Evolutionary conservation across 495 filamentous ascomycete genomes (phyloP).

Genomic region (Aspergillus indologenus): DNA sequence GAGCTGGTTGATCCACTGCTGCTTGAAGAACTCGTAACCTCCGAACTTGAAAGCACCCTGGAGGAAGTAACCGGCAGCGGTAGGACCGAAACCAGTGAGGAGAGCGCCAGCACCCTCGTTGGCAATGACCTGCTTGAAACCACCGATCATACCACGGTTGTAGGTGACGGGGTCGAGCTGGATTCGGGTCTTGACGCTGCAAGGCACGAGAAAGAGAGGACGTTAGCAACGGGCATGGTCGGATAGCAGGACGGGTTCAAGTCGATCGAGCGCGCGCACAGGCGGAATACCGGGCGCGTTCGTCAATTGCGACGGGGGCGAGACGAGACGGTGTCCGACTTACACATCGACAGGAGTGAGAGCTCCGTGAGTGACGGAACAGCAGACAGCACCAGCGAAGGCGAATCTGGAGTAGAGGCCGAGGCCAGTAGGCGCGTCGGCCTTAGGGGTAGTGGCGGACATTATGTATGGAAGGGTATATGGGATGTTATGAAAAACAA

Average conservation of each 20-base stretch:
- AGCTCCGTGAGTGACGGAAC: slow-evolving; percentile 87
- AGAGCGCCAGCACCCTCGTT: slow-evolving; percentile 86
- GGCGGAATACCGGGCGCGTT: slow-evolving; percentile 17
- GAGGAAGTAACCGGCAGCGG: slow-evolving; percentile 89
- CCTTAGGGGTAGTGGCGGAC: slow-evolving; percentile 39
- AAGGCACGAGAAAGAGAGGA: slow-evolving; percentile 24
- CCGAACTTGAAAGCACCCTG: slow-evolving; percentile 95
- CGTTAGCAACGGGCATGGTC: slow-evolving; percentile 20
- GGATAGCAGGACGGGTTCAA: slow-evolving; percentile 8
- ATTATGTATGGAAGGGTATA: slow-evolving; percentile 32
- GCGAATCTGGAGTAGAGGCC: slow-evolving; percentile 79
- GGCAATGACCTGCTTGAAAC: slow-evolving; percentile 78
- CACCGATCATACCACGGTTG: slow-evolving; percentile 85
- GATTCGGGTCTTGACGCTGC: slow-evolving; percentile 91
- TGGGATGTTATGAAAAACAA: slow-evolving; percentile 15
- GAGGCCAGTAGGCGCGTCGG: slow-evolving; percentile 50
- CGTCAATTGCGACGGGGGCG: not conserved
- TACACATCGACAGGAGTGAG: slow-evolving; percentile 97
- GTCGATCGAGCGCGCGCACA: not conserved
- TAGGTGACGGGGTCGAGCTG: slow-evolving; percentile 89
- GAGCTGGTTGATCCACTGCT: slow-evolving; percentile 79
- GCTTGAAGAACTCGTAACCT: slow-evolving; percentile 95
- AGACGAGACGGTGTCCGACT: slow-evolving; percentile 37
- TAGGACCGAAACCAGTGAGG: slow-evolving; percentile 82
- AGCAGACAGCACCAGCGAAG: slow-evolving; percentile 91